Conservation (phyloP, 2,329 filamentous ascomycete species). For the Hansfordia pulvinata region DNA sequence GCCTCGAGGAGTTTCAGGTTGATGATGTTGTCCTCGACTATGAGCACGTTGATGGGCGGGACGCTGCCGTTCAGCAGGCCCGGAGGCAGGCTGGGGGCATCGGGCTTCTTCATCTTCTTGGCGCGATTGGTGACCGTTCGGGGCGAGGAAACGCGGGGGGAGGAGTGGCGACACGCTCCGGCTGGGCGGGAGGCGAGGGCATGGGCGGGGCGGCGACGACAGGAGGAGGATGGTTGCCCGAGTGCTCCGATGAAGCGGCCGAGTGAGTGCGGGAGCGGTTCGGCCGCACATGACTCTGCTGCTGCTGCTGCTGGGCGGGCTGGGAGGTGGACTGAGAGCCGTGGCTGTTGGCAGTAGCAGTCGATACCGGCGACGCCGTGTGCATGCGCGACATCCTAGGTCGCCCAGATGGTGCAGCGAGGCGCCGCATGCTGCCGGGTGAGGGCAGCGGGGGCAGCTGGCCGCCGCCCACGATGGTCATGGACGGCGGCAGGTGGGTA, state of each 20-base stretch:
- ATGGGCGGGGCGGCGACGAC: slow-evolving; percentile 38
- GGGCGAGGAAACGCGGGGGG: slow-evolving; percentile 33
- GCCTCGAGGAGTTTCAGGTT: slow-evolving; percentile 87
- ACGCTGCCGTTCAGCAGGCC: slow-evolving; percentile 68
- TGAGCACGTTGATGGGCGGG: slow-evolving; percentile 91
- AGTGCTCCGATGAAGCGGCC: slow-evolving; percentile 38
- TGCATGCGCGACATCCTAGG: slow-evolving; percentile 50
- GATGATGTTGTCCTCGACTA: slow-evolving; percentile 98
- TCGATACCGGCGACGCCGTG: slow-evolving; percentile 60
- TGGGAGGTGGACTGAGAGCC: slow-evolving; percentile 25
- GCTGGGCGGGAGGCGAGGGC: slow-evolving; percentile 33
- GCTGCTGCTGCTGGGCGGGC: slow-evolving; percentile 25
- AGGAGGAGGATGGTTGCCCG: slow-evolving; percentile 26
- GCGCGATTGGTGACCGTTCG: slow-evolving; percentile 27
- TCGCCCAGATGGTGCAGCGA: slow-evolving; percentile 21
- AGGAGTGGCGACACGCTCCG: slow-evolving; percentile 43
- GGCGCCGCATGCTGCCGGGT: slow-evolving; percentile 50
- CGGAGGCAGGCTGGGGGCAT: slow-evolving; percentile 35
- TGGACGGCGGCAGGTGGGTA: slow-evolving; percentile 42
- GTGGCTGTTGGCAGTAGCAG: slow-evolving; percentile 38
- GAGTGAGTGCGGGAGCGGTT: slow-evolving; percentile 47
- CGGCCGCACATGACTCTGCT: no score
- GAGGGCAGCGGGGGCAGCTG: slow-evolving; percentile 73
- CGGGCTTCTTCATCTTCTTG: slow-evolving; percentile 40
- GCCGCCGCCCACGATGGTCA: slow-evolving; percentile 68